These are phyloP conservation scores for Colletotrichum sp. DNA, from an alignment of 2,329 filamentous ascomycete species.

Conservation along the genomic window DNA sequence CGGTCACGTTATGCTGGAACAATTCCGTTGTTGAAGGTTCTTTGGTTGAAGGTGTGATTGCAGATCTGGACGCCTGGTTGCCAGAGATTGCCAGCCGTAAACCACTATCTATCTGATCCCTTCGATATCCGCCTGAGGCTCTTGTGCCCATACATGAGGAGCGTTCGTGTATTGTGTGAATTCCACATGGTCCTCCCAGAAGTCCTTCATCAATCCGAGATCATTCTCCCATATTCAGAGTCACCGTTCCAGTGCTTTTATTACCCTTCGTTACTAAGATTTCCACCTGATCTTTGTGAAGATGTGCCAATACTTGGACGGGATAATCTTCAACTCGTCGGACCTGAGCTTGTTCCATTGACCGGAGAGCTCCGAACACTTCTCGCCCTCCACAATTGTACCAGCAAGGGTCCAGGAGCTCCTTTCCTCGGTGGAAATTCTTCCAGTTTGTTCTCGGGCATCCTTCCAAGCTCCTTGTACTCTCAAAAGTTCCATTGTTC, in stretches of 20 bases:
- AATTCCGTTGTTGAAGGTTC: slow-evolving; percentile 44
- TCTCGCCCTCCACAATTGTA: neutral
- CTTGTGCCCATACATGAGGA: neutral
- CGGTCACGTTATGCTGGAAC: slow-evolving; percentile 53
- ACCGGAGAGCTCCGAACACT: neutral
- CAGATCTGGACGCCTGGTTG: slow-evolving; percentile 39
- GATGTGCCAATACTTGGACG: fast-evolving
- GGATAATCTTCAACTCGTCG: neutral
- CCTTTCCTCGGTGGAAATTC: fast-evolving
- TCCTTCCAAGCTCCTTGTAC: neutral
- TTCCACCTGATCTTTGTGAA: neutral
- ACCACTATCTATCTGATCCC: neutral
- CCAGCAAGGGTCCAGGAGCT: neutral
- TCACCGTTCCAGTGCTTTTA: neutral
- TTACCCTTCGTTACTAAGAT: neutral
- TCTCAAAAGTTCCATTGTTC: neutral
- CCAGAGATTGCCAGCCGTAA: slow-evolving; percentile 25
- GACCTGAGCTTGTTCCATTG: neutral
- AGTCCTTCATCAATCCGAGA: neutral
- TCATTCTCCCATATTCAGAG: neutral
- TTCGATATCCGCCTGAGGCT: neutral
- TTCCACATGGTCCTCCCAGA: neutral
- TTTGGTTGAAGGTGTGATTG: slow-evolving; percentile 39
- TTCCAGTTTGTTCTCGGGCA: neutral
- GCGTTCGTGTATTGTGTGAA: neutral